A percentile compares a stretch with the other conserved stretches of the same genome.
phyloP scores from a whole-genome alignment of 2,329 filamentous ascomycete species.

The Septoria petroselini region DNA sequence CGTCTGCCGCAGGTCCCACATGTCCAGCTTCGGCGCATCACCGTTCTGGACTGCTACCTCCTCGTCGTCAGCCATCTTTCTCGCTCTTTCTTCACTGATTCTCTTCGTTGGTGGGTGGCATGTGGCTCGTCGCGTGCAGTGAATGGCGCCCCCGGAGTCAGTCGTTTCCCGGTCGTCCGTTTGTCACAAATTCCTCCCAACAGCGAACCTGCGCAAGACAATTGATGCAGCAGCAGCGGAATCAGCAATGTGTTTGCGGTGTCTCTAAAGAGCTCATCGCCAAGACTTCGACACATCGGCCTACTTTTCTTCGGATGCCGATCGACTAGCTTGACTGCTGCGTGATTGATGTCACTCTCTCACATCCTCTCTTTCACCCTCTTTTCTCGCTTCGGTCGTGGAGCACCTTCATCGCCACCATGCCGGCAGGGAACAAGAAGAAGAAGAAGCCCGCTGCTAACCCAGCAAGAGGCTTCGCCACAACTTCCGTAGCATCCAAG shows the following conservation, averaged over 20 bases:
- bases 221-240: neutral
- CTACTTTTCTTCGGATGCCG: conserved; percentile 3
- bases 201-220: neutral
- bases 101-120: neutral
- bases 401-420: conserved; percentile 23
- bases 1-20: conserved; percentile 36
- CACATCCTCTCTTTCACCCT: neutral
- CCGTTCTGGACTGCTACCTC: conserved; percentile 12
- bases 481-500: conserved; percentile 75
- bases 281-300: neutral
- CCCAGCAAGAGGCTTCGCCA: conserved; percentile 88
- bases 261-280: neutral
- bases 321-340: neutral
- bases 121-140: neutral
- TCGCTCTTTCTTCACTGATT: conserved; percentile 3
- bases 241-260: neutral
- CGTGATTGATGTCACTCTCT: neutral
- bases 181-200: neutral
- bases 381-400: conserved; percentile 1
- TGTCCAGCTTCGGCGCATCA: conserved; percentile 20
- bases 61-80: conserved; percentile 17
- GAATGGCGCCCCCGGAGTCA: neutral
- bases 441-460: conserved; percentile 89
- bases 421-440: conserved; percentile 50
- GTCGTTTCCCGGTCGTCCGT: neutral